A percentile compares a stretch with the other conserved stretches of the same genome.
phyloP scores from a whole-genome alignment of 805 yeast genomes.

The Torulaspora indica region DNA sequence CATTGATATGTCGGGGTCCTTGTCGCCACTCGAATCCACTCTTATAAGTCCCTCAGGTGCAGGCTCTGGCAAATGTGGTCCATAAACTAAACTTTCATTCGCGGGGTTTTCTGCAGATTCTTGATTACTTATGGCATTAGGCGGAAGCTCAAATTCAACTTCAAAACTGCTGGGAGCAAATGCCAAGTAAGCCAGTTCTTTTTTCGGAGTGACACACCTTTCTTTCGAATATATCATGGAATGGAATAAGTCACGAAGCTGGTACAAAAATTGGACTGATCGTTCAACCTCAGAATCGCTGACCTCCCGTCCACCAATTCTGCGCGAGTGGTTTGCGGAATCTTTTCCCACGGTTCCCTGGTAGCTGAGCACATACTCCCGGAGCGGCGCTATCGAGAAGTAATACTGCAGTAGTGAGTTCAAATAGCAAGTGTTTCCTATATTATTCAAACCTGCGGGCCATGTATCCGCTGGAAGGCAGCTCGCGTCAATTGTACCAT shows the following conservation, averaged over 20 bases:
- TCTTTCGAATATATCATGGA: constrained; percentile 60
- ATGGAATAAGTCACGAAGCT: constrained; percentile 61
- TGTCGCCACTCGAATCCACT: constrained; percentile 4
- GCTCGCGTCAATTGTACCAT: constrained; percentile 59
- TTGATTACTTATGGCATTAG: background rate
- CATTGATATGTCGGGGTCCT: constrained; percentile 9
- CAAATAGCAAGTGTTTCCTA: constrained; percentile 93
- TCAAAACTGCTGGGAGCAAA: constrained; percentile 67
- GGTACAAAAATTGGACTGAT: constrained; percentile 74
- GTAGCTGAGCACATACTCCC: constrained; percentile 60
- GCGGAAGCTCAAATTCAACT: constrained; percentile 48
- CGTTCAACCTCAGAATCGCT: constrained; percentile 74
- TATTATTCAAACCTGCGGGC: constrained; percentile 91
- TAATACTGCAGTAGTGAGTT: constrained; percentile 88
- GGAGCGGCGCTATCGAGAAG: constrained; percentile 76
- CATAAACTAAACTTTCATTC: background rate
- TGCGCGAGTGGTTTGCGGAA: constrained; percentile 38
- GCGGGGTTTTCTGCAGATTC: background rate
- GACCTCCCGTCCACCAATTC: constrained; percentile 84
- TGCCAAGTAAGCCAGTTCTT: constrained; percentile 83
- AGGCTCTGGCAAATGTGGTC: background rate
- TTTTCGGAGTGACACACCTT: constrained; percentile 72
- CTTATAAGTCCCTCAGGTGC: background rate
- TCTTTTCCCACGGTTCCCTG: constrained; percentile 36
- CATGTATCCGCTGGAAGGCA: constrained; percentile 59